phyloP scores from a whole-genome alignment of 345 rosid genomes.

The Arabis hirsuta region DNA sequence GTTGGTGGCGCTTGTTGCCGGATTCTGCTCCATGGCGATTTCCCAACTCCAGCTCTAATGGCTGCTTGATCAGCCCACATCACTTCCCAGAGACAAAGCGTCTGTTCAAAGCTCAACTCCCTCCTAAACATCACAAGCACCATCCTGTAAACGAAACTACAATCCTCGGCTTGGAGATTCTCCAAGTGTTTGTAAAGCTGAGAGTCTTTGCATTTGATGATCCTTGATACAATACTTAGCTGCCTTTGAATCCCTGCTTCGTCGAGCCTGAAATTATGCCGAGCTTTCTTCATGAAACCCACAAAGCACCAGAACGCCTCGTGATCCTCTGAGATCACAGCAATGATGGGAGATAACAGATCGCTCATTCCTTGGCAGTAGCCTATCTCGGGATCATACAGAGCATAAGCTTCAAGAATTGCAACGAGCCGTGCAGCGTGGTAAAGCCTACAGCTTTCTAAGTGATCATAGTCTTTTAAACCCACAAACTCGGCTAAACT shows the following conservation, averaged over 20 bases:
- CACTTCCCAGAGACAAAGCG: slow-evolving; percentile 96
- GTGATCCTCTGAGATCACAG: slow-evolving; percentile 80
- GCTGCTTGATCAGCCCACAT: slow-evolving; percentile 99
- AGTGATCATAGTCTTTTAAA: slow-evolving; percentile 81
- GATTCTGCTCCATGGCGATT: slow-evolving; percentile 90
- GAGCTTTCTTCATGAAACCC: slow-evolving; percentile 95
- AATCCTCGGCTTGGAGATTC: slow-evolving; percentile 94
- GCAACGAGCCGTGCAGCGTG: slow-evolving; percentile 93
- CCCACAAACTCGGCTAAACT: slow-evolving; percentile 78
- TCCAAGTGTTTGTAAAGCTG: slow-evolving; percentile 89
- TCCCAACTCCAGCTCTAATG: slow-evolving; percentile 91
- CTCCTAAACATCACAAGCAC: slow-evolving; percentile 92
- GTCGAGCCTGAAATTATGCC: slow-evolving; percentile 96
- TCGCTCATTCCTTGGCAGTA: slow-evolving; percentile 99
- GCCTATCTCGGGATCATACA: slow-evolving; percentile 92
- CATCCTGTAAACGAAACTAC: slow-evolving; percentile 98
- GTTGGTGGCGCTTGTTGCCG: slow-evolving; percentile 93
- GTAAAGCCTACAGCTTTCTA: slow-evolving; percentile 80
- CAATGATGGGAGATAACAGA: slow-evolving; percentile 80
- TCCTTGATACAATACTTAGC: slow-evolving; percentile 83
- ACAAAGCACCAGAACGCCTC: slow-evolving; percentile 99
- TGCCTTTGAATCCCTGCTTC: slow-evolving; percentile 95
- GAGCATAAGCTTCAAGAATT: slow-evolving; percentile 92
- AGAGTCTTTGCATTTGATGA: slow-evolving; percentile 89
- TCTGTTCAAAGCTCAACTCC: slow-evolving; percentile 91